Percentiles rank a stretch among this genome's conserved stretches.
These are phyloP conservation scores for Diaporthe citriasiana DNA, from an alignment of 2,329 filamentous ascomycete species.

Conservation along the genomic window DNA sequence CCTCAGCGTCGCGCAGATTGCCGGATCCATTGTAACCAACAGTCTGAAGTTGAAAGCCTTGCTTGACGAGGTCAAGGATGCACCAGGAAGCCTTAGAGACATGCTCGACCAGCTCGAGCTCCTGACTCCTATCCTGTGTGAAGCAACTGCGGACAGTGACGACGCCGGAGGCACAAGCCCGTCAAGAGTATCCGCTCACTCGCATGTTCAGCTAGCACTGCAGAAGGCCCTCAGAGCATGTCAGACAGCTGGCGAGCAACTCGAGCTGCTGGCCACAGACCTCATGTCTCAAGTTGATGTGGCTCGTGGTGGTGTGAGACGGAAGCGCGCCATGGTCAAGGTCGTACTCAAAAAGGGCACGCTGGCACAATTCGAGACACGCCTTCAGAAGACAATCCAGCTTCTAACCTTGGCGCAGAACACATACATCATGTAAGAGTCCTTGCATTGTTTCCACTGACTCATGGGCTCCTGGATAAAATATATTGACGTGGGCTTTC, in stretches of 20 bases:
- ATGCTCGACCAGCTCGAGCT: not conserved
- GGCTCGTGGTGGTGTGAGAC: not conserved
- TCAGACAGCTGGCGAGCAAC: not conserved
- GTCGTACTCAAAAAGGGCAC: not conserved
- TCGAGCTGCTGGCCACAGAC: not conserved
- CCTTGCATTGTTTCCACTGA: fast-evolving
- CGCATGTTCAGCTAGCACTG: not conserved
- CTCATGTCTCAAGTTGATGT: not conserved
- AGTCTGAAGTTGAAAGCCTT: not conserved
- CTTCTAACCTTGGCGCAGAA: not conserved
- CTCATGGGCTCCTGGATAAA: not conserved
- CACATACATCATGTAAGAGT: not conserved
- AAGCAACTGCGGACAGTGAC: not conserved
- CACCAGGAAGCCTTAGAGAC: not conserved
- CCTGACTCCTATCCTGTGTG: not conserved
- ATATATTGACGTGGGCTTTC: not conserved
- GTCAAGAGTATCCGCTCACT: not conserved
- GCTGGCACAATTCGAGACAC: not conserved
- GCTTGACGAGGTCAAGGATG: not conserved
- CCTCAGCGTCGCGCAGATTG: not conserved
- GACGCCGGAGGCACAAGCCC: no score
- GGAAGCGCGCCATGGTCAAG: not conserved
- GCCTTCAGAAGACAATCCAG: not conserved
- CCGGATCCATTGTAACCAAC: not conserved
- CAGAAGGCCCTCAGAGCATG: not conserved